These are phyloP conservation scores for Clohesyomyces aquaticus DNA, from an alignment of 495 filamentous ascomycete species.

Conservation along the genomic window DNA sequence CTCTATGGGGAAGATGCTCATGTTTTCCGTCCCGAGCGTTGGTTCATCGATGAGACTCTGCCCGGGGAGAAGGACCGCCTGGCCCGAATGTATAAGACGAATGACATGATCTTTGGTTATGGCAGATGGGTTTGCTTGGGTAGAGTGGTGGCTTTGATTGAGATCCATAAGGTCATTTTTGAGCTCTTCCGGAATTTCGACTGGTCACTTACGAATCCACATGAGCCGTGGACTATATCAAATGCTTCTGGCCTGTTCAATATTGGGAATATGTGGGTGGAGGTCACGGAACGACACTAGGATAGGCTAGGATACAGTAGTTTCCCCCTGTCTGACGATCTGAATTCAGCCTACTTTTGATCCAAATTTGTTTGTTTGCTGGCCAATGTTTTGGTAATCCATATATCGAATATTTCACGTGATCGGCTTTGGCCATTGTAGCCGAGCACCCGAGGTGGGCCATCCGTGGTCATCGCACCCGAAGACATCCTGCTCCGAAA, in stretches of 20 bases:
- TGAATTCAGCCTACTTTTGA: too few relatives aligned
- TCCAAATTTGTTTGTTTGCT: too few relatives aligned
- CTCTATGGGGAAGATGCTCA: constrained; percentile 45
- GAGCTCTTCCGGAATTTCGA: constrained; percentile 59
- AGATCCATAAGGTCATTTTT: constrained; percentile 36
- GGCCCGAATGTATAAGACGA: constrained; percentile 29
- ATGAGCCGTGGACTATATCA: constrained; percentile 48
- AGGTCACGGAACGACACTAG: constrained; percentile 33
- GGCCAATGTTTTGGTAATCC: too few relatives aligned
- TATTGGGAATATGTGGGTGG: constrained; percentile 34
- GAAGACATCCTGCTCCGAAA: too few relatives aligned
- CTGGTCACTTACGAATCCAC: constrained; percentile 55
- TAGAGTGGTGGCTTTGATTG: constrained; percentile 32
- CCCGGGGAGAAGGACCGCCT: constrained; percentile 30
- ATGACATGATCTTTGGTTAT: constrained; percentile 38
- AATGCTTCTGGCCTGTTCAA: constrained; percentile 29
- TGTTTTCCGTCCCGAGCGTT: constrained; percentile 38
- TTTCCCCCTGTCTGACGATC: too few relatives aligned
- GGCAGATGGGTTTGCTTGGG: constrained; percentile 37
- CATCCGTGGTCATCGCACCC: too few relatives aligned
- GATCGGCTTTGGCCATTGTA: too few relatives aligned
- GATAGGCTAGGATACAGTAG: too few relatives aligned
- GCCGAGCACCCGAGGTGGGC: too few relatives aligned
- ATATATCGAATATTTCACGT: too few relatives aligned
- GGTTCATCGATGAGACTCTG: constrained; percentile 30